These are phyloP conservation scores for Stenocarpella maydis DNA, from an alignment of 2,329 filamentous ascomycete genomes.

Conservation along the genomic window DNA sequence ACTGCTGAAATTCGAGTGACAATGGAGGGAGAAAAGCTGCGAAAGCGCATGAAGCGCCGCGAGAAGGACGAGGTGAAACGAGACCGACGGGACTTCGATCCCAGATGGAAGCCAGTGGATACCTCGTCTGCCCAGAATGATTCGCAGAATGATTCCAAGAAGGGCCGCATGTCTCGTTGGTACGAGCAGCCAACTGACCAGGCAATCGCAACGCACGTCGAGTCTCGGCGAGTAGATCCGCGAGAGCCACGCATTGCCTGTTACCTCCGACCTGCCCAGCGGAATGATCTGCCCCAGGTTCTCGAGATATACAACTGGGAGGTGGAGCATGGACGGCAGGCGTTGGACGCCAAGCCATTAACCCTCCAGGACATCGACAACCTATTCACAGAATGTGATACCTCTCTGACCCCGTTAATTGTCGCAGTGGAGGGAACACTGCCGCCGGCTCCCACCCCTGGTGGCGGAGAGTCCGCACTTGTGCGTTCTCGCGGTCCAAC, in stretches of 20 bases:
- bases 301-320: constrained; percentile 37
- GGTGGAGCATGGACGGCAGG: constrained; percentile 34
- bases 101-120: neutral
- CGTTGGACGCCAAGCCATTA: constrained; percentile 31
- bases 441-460: neutral
- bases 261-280: constrained; percentile 32
- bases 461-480: constrained; percentile 1
- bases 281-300: constrained; percentile 23
- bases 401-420: constrained; percentile 31
- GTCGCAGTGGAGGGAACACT: constrained; percentile 28
- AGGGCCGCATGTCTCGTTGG: too few species aligned
- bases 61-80: neutral
- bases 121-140: neutral
- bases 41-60: constrained; percentile 2
- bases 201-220: neutral
- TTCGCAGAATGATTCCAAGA: too few species aligned
- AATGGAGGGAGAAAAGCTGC: constrained; percentile 14
- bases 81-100: neutral
- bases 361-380: constrained; percentile 15
- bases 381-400: constrained; percentile 25
- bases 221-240: neutral
- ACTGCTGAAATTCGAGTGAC: constrained; percentile 9
- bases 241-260: neutral
- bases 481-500: neutral
- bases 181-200: neutral